These are phyloP conservation scores for Leptodontidium sp. DNA, from an alignment of 2,329 filamentous ascomycete species.

Conservation along the genomic window DNA sequence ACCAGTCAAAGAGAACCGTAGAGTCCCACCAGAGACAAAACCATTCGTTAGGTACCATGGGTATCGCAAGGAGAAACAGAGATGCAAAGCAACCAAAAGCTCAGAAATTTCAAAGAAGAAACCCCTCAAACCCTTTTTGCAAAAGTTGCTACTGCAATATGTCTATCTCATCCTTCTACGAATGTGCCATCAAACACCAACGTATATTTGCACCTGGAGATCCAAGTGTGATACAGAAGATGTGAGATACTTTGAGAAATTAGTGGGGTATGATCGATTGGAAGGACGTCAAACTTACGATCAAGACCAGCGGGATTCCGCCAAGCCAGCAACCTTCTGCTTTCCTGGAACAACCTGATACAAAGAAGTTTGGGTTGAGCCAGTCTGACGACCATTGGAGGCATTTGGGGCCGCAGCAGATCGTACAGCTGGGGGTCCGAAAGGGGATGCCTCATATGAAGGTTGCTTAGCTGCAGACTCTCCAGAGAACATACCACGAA, in stretches of 20 bases:
- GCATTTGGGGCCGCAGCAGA: not conserved
- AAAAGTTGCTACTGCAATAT: constrained; percentile 11
- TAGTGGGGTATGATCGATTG: not conserved
- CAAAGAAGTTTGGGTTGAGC: not conserved
- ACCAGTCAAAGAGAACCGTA: not conserved
- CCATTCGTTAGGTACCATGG: constrained; percentile 1
- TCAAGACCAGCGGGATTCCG: constrained; percentile 8
- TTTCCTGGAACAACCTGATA: not conserved
- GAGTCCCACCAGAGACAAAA: not conserved
- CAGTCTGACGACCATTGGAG: not conserved
- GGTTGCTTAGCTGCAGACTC: not conserved
- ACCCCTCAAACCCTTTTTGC: not conserved
- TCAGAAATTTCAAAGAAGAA: constrained; percentile 6
- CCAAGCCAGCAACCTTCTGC: constrained; percentile 4
- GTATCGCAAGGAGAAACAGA: not conserved
- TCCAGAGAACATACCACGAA: not conserved
- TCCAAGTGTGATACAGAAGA: constrained; percentile 4
- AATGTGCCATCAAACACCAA: constrained; percentile 1
- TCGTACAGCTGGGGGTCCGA: not conserved
- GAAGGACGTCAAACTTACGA: not conserved
- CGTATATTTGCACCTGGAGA: constrained; percentile 3
- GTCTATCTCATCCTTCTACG: not conserved
- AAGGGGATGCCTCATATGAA: not conserved
- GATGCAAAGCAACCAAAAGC: constrained; percentile 2
- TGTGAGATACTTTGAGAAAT: not conserved